Percentiles rank a stretch among this genome's conserved stretches.
phyloP scores from a whole-genome alignment of 345 rosid genomes.

The Gossypium longicalyx region DNA sequence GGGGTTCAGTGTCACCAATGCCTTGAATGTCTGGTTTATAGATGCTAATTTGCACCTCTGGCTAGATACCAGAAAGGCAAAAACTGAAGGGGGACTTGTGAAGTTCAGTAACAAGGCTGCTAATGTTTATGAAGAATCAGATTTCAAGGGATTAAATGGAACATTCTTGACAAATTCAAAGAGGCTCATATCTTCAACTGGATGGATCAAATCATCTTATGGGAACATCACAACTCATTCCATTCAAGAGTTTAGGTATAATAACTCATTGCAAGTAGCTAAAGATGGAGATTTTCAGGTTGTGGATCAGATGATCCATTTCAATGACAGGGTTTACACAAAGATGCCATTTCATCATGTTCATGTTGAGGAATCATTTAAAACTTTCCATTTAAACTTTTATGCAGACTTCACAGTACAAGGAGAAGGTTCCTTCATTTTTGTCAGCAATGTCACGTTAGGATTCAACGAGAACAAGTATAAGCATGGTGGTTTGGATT shows the following conservation, averaged over 20 bases:
- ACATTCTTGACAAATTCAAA: conserved; percentile 40
- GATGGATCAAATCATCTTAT: conserved; percentile 64
- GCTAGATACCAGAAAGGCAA: conserved; percentile 42
- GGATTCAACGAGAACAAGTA: conserved; percentile 39
- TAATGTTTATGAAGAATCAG: conserved; percentile 23
- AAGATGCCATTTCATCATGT: conserved; percentile 23
- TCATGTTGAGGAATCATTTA: conserved; percentile 1
- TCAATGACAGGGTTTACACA: conserved; percentile 39
- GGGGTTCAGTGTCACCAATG: conserved; percentile 68
- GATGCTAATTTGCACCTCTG: conserved; percentile 94
- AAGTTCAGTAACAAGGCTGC: conserved; percentile 33
- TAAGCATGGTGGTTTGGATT: conserved; percentile 14
- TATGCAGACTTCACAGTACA: neutral
- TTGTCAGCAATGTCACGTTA: conserved; percentile 27
- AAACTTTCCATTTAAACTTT: neutral
- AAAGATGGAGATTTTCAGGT: conserved; percentile 49
- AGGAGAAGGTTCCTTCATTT: conserved; percentile 1
- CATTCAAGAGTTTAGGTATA: conserved; percentile 47
- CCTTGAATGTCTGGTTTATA: conserved; percentile 73
- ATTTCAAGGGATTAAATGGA: conserved; percentile 51
- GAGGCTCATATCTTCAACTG: conserved; percentile 45
- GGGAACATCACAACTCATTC: conserved; percentile 53
- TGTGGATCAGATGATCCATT: conserved; percentile 51
- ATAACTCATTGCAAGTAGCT: conserved; percentile 49
- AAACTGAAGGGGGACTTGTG: conserved; percentile 51